Base-by-base conservation (phyloP, 305 asterid genomes). In the Caryopteris hybrid region DNA sequence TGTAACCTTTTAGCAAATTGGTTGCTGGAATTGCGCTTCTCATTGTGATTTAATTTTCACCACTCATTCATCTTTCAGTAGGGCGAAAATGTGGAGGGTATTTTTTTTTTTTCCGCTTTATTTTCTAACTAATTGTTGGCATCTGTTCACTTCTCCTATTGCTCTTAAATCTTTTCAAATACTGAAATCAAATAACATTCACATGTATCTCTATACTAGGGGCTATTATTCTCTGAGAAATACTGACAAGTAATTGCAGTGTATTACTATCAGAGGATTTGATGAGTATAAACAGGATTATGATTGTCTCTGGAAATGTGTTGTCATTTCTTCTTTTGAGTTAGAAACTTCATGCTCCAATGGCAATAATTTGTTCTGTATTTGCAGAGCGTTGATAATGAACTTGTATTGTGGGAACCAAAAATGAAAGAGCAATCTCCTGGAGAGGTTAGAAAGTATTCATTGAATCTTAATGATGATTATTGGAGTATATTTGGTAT, bases 321-420 rank as follows among this genome's bases (percentile, higher is more conserved):
- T 69, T 14, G 66, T n/a, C 39, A 31, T 54, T 33, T 57, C 41
- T 33, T 51, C 50, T 16, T 52, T 56, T 57, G 66, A 53, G 38
- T 66, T 66, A 48, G 46, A 13, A 20, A 6, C 57, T 64, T 56
- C 16, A 5, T 25, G 22, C 48, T 51, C 57, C 29, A 51, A 48
- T 61, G 21, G 50, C 56, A 13, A 45, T 69, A 38, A 12, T 48
- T 62, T 68, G 33, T 71, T 57, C 31, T 39, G 33, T 60, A 46
- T 64, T 22, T 80, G 75, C 89, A 93, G 97, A 93, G 99, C 62
- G 99, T 93, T 69, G 99, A 93, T 79, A 90, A 86, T 61, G 99
- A 93, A 79, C 89, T 90, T 77, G 92, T 87, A 69, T 67, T 93
- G 70, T 93, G 99, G 99, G 99, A 93, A 74, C 96, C 96, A 17